These are phyloP conservation scores for Pythium pyrilobum DNA, from an alignment of 352 stramenopile genomes.

Conservation along the genomic window DNA sequence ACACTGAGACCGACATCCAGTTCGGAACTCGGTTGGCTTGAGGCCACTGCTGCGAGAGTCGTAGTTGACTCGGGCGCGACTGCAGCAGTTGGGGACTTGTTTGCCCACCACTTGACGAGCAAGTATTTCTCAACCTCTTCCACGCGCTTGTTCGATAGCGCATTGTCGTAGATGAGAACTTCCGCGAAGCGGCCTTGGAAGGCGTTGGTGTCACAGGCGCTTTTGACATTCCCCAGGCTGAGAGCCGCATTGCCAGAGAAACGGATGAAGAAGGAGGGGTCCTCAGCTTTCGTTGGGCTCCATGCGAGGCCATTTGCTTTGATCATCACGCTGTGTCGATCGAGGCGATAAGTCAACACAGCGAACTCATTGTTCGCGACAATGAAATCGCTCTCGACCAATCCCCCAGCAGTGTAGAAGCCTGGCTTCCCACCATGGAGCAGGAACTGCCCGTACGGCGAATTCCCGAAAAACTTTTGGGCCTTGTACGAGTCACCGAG, in stretches of 20 bases:
- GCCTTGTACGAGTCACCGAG: constrained; percentile 28
- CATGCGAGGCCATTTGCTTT: constrained; percentile 21
- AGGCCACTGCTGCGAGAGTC: too few species aligned
- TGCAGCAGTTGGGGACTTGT: neutral
- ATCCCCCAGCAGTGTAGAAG: constrained; percentile 43
- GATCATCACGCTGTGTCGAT: constrained; percentile 37
- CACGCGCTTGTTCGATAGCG: constrained; percentile 30
- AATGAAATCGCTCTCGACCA: constrained; percentile 27
- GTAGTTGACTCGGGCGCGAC: neutral
- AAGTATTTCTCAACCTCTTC: constrained; percentile 39
- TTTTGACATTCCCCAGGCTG: constrained; percentile 51
- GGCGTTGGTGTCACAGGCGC: constrained; percentile 44
- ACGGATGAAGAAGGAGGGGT: constrained; percentile 16
- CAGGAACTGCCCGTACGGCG: constrained; percentile 61
- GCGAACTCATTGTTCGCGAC: constrained; percentile 23
- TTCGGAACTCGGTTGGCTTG: neutral
- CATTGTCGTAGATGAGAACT: constrained; percentile 41
- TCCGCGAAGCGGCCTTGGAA: constrained; percentile 57
- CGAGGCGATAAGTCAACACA: constrained; percentile 44
- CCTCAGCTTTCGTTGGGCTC: constrained; percentile 4
- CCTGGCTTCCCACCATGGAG: constrained; percentile 50
- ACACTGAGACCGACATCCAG: too few species aligned
- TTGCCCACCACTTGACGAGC: constrained; percentile 38
- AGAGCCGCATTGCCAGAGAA: constrained; percentile 43
- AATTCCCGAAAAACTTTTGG: constrained; percentile 71